A percentile compares a stretch with the other conserved stretches of the same genome.
These are phyloP conservation scores for Phytophthora macrochlamydospora DNA, from an alignment of 352 stramenopile species.

Conservation along the genomic window DNA sequence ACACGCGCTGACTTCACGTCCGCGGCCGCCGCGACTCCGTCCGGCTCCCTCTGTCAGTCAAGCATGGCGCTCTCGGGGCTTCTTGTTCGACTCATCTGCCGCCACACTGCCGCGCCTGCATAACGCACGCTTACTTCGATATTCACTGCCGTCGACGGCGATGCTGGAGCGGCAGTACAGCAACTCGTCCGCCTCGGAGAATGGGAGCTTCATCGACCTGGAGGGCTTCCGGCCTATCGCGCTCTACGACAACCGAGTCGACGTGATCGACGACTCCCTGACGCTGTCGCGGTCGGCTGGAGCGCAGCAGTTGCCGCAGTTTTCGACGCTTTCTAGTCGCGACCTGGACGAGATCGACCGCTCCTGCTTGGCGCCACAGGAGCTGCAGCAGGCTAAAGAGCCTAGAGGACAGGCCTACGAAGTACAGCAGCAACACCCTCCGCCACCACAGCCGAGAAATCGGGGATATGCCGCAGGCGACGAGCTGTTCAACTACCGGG, in stretches of 20 bases:
- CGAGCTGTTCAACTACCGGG: constrained; percentile 55
- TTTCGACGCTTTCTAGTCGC: constrained; percentile 22
- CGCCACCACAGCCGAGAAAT: constrained; percentile 8
- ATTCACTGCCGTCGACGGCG: constrained; percentile 1
- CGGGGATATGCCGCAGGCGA: constrained; percentile 30
- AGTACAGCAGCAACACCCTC: constrained; percentile 13
- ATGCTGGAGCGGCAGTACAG: constrained; percentile 22
- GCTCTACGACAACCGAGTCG: constrained; percentile 27
- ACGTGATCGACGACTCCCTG: constrained; percentile 30
- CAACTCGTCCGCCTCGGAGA: constrained; percentile 1
- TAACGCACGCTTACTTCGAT: background rate
- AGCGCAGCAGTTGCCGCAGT: constrained; percentile 19
- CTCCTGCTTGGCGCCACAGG: constrained; percentile 7
- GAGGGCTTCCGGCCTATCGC: constrained; percentile 29
- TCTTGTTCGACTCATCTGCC: constrained; percentile 7
- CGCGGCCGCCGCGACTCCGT: background rate
- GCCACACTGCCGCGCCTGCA: constrained; percentile 7
- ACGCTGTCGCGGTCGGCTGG: constrained; percentile 29
- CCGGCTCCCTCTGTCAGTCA: background rate
- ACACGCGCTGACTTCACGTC: constrained; percentile 15
- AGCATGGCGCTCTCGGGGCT: background rate
- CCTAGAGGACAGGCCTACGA: background rate
- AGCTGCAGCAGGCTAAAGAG: background rate
- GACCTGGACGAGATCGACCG: constrained; percentile 37
- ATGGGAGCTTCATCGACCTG: constrained; percentile 11